Conservation (phyloP, 768 basidiomycete species). For the Butyriboletus loyo region DNA sequence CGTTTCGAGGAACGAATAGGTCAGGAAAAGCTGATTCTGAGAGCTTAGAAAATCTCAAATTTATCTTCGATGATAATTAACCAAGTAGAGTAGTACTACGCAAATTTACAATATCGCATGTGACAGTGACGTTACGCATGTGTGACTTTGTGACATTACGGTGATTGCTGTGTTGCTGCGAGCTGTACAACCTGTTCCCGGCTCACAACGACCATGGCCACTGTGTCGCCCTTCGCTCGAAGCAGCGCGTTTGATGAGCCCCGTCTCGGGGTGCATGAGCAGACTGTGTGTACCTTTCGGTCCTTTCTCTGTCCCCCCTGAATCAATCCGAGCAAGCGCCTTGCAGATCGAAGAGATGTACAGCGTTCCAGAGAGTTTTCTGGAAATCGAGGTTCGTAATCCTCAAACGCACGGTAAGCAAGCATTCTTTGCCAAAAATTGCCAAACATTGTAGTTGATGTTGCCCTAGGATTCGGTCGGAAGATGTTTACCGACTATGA, state of each 20-base stretch:
- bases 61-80: slow-evolving; percentile 20
- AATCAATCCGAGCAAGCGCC: slow-evolving; percentile 34
- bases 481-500: slow-evolving; percentile 99
- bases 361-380: slow-evolving; percentile 91
- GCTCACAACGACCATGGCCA: slow-evolving; percentile 29
- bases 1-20: slow-evolving; percentile 59
- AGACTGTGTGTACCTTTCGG: slow-evolving; percentile 43
- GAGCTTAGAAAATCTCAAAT: slow-evolving; percentile 75
- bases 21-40: slow-evolving; percentile 55
- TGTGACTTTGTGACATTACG: slow-evolving; percentile 22
- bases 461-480: slow-evolving; percentile 70
- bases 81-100: slow-evolving; percentile 42
- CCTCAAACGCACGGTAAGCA: slow-evolving; percentile 89
- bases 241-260: slow-evolving; percentile 55
- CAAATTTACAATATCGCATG: slow-evolving; percentile 32
- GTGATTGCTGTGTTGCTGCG: slow-evolving; percentile 21
- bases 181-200: slow-evolving; percentile 14
- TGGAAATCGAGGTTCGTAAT: slow-evolving; percentile 96
- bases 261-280: slow-evolving; percentile 48
- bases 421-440: not conserved
- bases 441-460: not conserved
- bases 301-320: slow-evolving; percentile 13
- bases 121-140: slow-evolving; percentile 37
- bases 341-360: slow-evolving; percentile 96
- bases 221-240: slow-evolving; percentile 60